Percentiles rank a stretch among this genome's conserved stretches.
Evolutionary conservation across 306 rosid genomes (phyloP).

Genomic region (Luffa acutangula): DNA sequence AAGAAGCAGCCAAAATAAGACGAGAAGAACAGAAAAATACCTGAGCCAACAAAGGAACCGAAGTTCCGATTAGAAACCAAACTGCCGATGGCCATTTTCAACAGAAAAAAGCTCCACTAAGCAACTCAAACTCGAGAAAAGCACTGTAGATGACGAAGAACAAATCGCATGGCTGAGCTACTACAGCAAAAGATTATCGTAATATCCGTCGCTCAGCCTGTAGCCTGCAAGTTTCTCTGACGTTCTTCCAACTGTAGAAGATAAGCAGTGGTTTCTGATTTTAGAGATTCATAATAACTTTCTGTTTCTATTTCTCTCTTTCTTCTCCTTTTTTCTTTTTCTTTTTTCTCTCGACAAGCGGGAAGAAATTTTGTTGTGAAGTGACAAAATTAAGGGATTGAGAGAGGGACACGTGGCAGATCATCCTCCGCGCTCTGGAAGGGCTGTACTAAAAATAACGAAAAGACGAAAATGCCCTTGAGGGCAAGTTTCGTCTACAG

Average conservation of each 20-base stretch:
- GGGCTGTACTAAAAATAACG: neutral
- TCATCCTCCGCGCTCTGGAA: conserved; percentile 19
- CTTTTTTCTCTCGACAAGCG: conserved; percentile 21
- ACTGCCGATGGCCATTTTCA: conserved; percentile 57
- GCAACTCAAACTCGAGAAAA: conserved; percentile 8
- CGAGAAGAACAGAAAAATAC: conserved; percentile 14
- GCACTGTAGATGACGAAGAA: neutral
- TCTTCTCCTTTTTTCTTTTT: neutral
- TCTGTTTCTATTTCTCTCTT: neutral
- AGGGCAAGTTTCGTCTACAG: too few relatives aligned
- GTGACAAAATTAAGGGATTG: conserved; percentile 29
- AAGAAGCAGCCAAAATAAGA: neutral
- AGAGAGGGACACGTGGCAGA: conserved; percentile 45
- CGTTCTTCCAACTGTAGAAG: conserved; percentile 20
- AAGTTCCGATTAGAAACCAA: conserved; percentile 59
- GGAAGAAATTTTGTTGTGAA: conserved; percentile 33
- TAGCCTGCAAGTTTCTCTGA: conserved; percentile 4
- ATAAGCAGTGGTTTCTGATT: conserved; percentile 33
- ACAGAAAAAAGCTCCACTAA: neutral
- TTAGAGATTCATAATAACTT: neutral
- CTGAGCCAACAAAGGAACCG: conserved; percentile 43
- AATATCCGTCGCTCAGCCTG: conserved; percentile 13
- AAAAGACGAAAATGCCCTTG: neutral
- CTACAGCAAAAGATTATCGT: conserved; percentile 5
- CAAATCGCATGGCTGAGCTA: neutral